Base-by-base conservation (phyloP, 2,329 filamentous ascomycete genomes). In the Trichoderma aggressivum region DNA sequence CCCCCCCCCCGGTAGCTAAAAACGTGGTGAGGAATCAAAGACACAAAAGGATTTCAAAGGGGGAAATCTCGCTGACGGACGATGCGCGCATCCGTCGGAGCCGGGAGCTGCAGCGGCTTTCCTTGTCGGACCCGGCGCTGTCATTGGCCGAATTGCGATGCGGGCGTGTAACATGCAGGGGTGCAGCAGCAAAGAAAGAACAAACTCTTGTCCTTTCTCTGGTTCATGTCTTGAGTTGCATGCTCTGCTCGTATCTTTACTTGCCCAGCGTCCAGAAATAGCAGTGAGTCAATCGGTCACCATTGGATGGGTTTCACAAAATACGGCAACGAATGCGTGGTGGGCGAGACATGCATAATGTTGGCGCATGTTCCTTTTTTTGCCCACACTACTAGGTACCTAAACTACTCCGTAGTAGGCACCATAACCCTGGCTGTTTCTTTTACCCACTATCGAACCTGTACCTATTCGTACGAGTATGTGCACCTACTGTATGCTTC, bases 31-130 rank as follows among this genome's bases (percentile, higher is more conserved):
- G 56, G 56, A 59, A 59, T n/a, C 21, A 21, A 21, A 11, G n/a
- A 21, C n/a, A 24, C n/a, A 34, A n/a, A 58, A 32, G 18, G n/a
- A 24, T 21, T 11, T 6, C n/a, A n/a, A 32, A 32, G 34, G 18
- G n/a, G 56, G 18, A 59, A 59, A 21, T 34, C 39, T 64, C 68
- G 61, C 67, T 59, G 56, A 59, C 30, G 26, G 71, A 68, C 68
- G 50, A 72, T 69, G 71, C 65, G 43, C 71, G 73, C 73, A 72
- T 63, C 73, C 73, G 73, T 74, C 73, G 73, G 72, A 74, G 72
- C 73, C 70, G 68, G 50, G 70, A 11, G 5, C 18, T 36, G 2
- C 36, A 59, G 34, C 47, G 47, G 47, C 47, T 53, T 24, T 53
- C 47, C 47, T 53, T 59, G 56, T 21, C 26, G 55, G 28, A 24